A percentile compares a stretch with the other conserved stretches of the same genome.
Conservation (phyloP, 805 yeast species). For the Pichia paraexigua region DNA sequence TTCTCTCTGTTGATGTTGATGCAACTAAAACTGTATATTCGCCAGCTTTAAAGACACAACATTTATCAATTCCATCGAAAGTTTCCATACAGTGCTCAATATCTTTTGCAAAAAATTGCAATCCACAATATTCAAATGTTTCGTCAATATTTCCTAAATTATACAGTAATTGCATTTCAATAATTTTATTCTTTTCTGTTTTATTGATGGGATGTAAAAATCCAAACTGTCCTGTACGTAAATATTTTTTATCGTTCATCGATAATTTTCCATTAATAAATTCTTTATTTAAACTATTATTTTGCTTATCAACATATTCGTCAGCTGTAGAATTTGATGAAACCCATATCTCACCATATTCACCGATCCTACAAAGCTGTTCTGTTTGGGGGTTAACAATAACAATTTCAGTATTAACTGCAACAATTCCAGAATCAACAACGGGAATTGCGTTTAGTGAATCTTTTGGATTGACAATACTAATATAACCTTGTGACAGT, state of each 20-base stretch:
- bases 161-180: slow-evolving; percentile 67
- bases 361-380: slow-evolving; percentile 75
- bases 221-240: slow-evolving; percentile 92
- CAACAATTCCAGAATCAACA: slow-evolving; percentile 94
- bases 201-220: slow-evolving; percentile 70
- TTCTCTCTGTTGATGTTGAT: slow-evolving; percentile 42
- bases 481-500: slow-evolving; percentile 80
- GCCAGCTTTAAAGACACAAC: slow-evolving; percentile 65
- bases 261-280: slow-evolving; percentile 55
- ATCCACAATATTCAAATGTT: slow-evolving; percentile 85
- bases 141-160: slow-evolving; percentile 78
- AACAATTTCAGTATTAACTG: slow-evolving; percentile 88
- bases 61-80: slow-evolving; percentile 32
- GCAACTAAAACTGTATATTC: slow-evolving; percentile 71
- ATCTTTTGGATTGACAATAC: slow-evolving; percentile 67
- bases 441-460: slow-evolving; percentile 62
- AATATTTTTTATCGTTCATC: slow-evolving; percentile 53
- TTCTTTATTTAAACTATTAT: slow-evolving; percentile 32
- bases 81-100: slow-evolving; percentile 62
- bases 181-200: slow-evolving; percentile 15
- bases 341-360: slow-evolving; percentile 96
- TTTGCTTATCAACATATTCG: slow-evolving; percentile 41
- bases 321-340: slow-evolving; percentile 76
- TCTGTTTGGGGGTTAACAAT: slow-evolving; percentile 92
- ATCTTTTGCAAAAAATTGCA: slow-evolving; percentile 85